These are phyloP conservation scores for Yamadazyma diddensiae DNA, from an alignment of 1,139 yeast genomes.

Conservation along the genomic window DNA sequence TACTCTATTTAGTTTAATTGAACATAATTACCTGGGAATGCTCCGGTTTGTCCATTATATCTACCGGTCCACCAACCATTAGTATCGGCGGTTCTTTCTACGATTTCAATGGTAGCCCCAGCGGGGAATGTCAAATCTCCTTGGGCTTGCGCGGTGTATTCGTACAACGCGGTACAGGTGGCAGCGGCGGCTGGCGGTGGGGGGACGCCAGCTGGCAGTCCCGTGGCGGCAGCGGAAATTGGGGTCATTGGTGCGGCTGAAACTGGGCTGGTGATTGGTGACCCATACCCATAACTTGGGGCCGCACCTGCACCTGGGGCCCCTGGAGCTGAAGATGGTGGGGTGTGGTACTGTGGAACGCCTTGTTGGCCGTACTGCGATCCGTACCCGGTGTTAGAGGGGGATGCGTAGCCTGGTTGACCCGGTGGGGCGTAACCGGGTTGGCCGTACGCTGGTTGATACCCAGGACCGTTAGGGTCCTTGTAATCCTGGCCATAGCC, in stretches of 20 bases:
- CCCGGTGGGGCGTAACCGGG: conserved; percentile 1
- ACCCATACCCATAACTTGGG: conserved; percentile 8
- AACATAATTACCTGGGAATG: conserved; percentile 95
- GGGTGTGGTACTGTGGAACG: conserved; percentile 2
- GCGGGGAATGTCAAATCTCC: conserved; percentile 89
- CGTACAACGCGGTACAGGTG: conserved; percentile 74
- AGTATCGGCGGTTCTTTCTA: conserved; percentile 76
- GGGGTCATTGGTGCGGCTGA: conserved; percentile 30
- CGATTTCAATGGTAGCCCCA: conserved; percentile 80
- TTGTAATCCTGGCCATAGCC: conserved; percentile 11
- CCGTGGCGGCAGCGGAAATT: conserved; percentile 29
- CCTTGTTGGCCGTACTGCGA: too few relatives aligned
- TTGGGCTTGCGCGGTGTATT: conserved; percentile 78
- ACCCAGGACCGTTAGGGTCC: conserved; percentile 2
- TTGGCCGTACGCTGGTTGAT: conserved; percentile 3
- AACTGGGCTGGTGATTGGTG: conserved; percentile 10
- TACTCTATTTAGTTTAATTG: conserved; percentile 45
- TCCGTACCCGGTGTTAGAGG: conserved; percentile 3
- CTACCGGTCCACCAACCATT: conserved; percentile 99
- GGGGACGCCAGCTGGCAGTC: not conserved
- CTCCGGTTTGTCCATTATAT: conserved; percentile 81
- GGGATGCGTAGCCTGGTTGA: not conserved
- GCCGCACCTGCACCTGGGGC: too few relatives aligned
- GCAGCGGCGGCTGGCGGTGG: conserved; percentile 28
- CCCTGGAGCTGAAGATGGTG: conserved; percentile 7